phyloP scores from a whole-genome alignment of 2,329 filamentous ascomycete genomes.

The Arthrobotrys pseudoclavata region DNA sequence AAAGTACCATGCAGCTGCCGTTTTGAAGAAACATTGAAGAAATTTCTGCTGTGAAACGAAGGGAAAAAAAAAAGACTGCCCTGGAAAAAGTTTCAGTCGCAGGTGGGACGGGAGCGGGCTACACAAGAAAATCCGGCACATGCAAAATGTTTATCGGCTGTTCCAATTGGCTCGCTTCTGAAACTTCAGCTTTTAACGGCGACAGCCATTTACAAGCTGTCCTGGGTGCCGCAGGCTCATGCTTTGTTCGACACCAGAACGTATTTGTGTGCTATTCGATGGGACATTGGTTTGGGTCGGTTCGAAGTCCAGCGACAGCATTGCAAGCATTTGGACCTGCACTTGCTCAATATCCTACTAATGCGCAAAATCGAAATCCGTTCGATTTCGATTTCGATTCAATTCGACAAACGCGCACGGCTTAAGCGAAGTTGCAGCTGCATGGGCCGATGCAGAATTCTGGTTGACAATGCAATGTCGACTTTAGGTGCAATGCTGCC shows the following conservation, averaged over 20 bases:
- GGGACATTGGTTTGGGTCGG: too few species aligned
- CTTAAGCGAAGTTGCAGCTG: neutral
- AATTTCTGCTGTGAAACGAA: neutral
- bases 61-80: neutral
- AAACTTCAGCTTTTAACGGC: neutral
- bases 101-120: neutral
- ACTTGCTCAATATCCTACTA: neutral
- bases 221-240: neutral
- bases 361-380: neutral
- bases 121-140: neutral
- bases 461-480: neutral
- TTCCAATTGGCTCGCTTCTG: slow-evolving; percentile 3
- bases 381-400: neutral
- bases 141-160: neutral
- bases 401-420: neutral
- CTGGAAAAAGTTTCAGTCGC: neutral
- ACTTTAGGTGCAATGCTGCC: too few species aligned
- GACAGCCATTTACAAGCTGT: neutral
- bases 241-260: neutral
- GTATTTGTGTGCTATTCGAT: too few species aligned
- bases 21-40: neutral
- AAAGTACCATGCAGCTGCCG: neutral
- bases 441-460: neutral
- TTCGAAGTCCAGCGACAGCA: too few species aligned
- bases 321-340: too few species aligned